Evolutionary conservation across 768 basidiomycete genomes (phyloP), one percentile per base, ranked within the genome.

Genomic region (Russula abietina): DNA sequence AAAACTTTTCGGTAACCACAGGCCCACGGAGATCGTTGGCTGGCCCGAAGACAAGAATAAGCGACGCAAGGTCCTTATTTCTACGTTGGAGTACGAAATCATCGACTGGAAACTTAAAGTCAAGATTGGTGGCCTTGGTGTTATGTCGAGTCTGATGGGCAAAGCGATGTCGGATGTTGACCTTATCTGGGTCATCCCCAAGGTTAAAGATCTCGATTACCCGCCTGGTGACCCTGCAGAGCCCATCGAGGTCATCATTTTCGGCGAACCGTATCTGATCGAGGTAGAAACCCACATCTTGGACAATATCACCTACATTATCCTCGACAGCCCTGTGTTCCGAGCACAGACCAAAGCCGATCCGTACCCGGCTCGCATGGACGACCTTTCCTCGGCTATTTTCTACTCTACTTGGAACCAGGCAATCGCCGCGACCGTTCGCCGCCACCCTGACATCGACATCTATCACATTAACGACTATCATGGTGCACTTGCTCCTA

Each of bases 391-490:
- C 68, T 96, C 94, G 11, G 94, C 94, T 46, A 96, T 96, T 71
- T 97, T 96, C 80, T 97, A 97, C 73, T 96, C 94, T 54, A 94
- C 94, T 19, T 97, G 94, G 94, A 97, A 97, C 70, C 94, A 97
- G 75, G 92, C 93, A 49, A 93, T 97, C 66, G 93, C 93, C 19
- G 87, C 92, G 50, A 91, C 93, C 36, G 89, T 97, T 66, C 87
- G 91, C 65, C 85, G 93, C 59, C 79, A 79, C 76, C 91, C 94
- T 1, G 85, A 86, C 67, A 86, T 96, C 69, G 94, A 97, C 71
- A 88, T 97, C 65, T 96, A 96, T 75, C 93, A 96, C 75, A 76
- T 96, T 77, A 96, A 96, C 73, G 91, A 97, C 71, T 97, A 96
- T 72, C 94, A 97, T 69, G 94, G 93, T 65, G 91, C 93, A 26